Percentiles rank a stretch among this genome's conserved stretches.
Evolutionary conservation across 163 green algal genomes (phyloP).

Genomic region (Volvox carteri): DNA sequence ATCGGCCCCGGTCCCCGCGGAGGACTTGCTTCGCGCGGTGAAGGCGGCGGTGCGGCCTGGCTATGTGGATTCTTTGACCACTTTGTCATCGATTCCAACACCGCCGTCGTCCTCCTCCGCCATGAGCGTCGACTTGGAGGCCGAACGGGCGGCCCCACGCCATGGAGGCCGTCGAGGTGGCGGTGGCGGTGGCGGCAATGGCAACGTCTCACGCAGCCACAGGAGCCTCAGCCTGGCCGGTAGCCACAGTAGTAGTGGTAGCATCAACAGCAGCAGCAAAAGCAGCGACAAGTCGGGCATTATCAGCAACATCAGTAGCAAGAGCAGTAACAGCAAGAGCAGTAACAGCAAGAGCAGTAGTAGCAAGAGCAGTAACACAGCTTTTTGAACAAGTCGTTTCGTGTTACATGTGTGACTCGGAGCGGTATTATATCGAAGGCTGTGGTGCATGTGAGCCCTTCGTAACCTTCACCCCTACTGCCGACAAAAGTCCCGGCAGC

Average conservation of each 20-base stretch:
- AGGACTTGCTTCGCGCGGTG: background rate
- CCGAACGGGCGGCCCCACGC: too few species aligned
- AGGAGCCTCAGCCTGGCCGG: background rate
- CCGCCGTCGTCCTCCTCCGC: background rate
- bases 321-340: background rate
- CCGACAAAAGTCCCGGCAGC: too few species aligned
- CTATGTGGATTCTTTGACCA: background rate
- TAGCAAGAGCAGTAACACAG: background rate
- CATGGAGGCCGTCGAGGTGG: too few species aligned
- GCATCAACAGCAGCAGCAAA: background rate
- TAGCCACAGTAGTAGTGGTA: background rate
- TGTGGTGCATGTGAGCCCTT: too few species aligned
- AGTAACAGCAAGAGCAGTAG: background rate
- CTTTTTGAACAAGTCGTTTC: too few species aligned
- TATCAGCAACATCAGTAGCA: background rate
- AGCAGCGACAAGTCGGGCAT: background rate
- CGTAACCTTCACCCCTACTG: too few species aligned
- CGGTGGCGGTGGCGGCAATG: background rate
- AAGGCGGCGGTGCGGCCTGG: background rate
- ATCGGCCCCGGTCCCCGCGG: too few species aligned
- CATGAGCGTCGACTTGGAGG: background rate
- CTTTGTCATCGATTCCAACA: background rate
- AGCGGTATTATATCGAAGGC: too few species aligned
- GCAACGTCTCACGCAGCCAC: background rate
- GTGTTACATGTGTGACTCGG: too few species aligned